Evolutionary conservation across 1,284 basidiomycete species (phyloP).

Genomic region (Pseudozyma pruni): DNA sequence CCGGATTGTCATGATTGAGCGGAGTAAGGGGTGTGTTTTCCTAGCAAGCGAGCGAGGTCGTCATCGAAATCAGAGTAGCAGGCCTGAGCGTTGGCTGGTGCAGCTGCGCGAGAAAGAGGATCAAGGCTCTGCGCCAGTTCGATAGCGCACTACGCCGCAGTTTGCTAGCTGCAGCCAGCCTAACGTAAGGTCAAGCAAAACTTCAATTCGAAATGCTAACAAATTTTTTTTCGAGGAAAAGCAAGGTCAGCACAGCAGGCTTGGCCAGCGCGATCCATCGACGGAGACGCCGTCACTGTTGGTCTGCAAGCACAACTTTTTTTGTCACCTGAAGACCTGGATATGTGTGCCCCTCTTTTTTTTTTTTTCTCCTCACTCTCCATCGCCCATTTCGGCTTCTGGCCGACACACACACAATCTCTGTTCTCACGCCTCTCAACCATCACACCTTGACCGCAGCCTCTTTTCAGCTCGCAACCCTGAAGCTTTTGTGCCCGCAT

Average conservation of each 20-base stretch:
- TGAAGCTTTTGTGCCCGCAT: too few relatives aligned
- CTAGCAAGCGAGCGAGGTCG: too few relatives aligned
- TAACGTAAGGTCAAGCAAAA: not conserved
- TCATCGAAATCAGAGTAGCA: too few relatives aligned
- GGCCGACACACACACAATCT: not conserved
- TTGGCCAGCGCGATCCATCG: not conserved
- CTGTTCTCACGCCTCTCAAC: conserved; percentile 7
- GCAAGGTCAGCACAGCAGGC: conserved; percentile 4
- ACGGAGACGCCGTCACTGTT: not conserved
- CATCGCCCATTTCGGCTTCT: conserved; percentile 1
- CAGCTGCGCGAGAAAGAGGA: too few relatives aligned
- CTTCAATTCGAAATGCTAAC: conserved; percentile 1
- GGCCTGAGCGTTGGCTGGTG: too few relatives aligned
- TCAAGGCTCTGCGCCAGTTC: too few relatives aligned
- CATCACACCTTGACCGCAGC: conserved; percentile 21
- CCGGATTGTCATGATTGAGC: not conserved
- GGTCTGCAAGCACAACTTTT: not conserved
- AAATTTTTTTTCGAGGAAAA: not conserved
- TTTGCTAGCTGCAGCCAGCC: not conserved
- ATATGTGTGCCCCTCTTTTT: conserved; percentile 11
- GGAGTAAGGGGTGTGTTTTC: too few relatives aligned
- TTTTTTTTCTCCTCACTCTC: not conserved
- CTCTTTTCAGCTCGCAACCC: too few relatives aligned
- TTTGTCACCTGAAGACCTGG: conserved; percentile 10
- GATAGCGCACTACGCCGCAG: not conserved